Base-by-base conservation (phyloP, 257 asterid genomes). In the Ajuga chamaepitys region DNA sequence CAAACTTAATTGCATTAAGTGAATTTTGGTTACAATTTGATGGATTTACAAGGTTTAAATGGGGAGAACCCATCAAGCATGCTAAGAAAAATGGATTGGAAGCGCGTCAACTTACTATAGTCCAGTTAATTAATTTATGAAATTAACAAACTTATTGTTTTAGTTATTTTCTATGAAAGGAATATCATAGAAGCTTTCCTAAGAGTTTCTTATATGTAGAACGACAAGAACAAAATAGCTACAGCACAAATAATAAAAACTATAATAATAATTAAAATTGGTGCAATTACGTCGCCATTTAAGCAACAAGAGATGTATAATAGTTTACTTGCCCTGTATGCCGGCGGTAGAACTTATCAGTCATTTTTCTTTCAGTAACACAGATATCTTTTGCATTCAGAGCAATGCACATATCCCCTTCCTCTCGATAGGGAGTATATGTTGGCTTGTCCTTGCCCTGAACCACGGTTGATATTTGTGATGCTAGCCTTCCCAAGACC, bases 391-490 rank as follows among this genome's bases (percentile, higher is more conserved):
- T 89, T 9, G 99, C 99, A 72, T 93, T 89, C 42, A 89, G 80
- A 61, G 89, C 78, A 76, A 93, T 40, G 73, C 99, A 93, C 97
- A 89, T 86, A 78, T 93, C 97, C 38, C 95, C 97, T 4, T 86
- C 94, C 20, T 93, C 97, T 4, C 81, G 73, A 50, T 93, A 42
- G 20, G 95, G 96, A 18, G 89, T 56, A 65, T 93, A 89, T 1
- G 86, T 93, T 11, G 99, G 99, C 79, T 89, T 93, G 75, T 93
- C 99, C 83, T 93, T 93, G 25, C 99, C 97, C 75, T 87, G 99
- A 81, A 93, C 81, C 66, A 89, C 96, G 41, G 92, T 89, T 32
- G 99, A 80, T 73, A 93, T 74, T 14, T 87, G 96, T 6, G 99
- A 86, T 63, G 99, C 97, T 45, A 89, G 82, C 76, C 99, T 87